Evolutionary conservation across 2,329 filamentous ascomycete genomes (phyloP).

Genomic region (Verticillium klebahnii): DNA sequence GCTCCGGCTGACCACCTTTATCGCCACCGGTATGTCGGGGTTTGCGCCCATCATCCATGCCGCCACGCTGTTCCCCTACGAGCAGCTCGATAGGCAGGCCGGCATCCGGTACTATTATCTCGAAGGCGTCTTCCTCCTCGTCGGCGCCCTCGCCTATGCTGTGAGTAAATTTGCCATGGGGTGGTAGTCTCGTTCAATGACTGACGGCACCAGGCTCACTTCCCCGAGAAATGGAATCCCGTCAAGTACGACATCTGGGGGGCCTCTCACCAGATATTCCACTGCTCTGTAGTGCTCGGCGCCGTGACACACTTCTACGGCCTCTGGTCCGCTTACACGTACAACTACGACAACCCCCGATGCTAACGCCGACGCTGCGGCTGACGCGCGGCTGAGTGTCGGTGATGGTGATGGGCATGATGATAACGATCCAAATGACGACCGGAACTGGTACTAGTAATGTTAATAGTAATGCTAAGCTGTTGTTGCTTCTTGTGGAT

Average conservation of each 20-base stretch:
- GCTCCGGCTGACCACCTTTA: slow-evolving; percentile 28
- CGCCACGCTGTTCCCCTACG: slow-evolving; percentile 28
- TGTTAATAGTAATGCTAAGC: background rate
- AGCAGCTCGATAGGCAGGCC: slow-evolving; percentile 31
- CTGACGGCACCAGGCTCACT: slow-evolving; percentile 24
- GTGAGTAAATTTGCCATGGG: slow-evolving; percentile 22
- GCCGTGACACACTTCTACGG: slow-evolving; percentile 32
- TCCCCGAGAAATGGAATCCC: slow-evolving; percentile 36
- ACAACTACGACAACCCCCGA: slow-evolving; percentile 4
- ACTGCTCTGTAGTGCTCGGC: slow-evolving; percentile 37
- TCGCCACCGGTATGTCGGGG: slow-evolving; percentile 31
- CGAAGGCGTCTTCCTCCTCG: slow-evolving; percentile 31
- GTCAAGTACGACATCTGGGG: slow-evolving; percentile 39
- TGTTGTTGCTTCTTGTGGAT: background rate
- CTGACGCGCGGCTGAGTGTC: background rate
- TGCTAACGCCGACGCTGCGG: background rate
- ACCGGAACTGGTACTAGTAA: background rate
- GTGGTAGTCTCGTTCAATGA: slow-evolving; percentile 5
- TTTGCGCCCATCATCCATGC: slow-evolving; percentile 34
- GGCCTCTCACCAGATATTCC: slow-evolving; percentile 42
- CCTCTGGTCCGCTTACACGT: slow-evolving; percentile 21
- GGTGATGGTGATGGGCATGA: background rate
- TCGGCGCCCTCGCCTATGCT: slow-evolving; percentile 31
- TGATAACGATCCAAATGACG: background rate
- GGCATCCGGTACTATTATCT: slow-evolving; percentile 34